These are phyloP conservation scores for Elymus sibiricus DNA, from an alignment of 176 grass and related monocot genomes.

Conservation along the genomic window DNA sequence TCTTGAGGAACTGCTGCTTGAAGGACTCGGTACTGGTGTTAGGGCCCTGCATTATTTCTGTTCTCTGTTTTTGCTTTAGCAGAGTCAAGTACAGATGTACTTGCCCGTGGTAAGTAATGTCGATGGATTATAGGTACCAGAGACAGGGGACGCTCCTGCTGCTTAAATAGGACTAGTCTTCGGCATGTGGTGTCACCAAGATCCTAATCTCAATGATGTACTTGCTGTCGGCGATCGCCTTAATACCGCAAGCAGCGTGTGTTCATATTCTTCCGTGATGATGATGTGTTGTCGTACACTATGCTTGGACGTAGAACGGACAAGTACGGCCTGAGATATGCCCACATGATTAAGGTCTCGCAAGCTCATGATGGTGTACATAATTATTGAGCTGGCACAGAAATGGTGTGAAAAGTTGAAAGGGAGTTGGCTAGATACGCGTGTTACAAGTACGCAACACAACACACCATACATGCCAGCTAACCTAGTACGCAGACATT, in stretches of 20 bases:
- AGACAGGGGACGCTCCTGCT: not conserved
- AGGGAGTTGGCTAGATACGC: not conserved
- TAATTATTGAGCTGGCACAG: not conserved
- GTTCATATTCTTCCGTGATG: not conserved
- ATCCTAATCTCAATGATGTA: too few species aligned
- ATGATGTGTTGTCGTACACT: not conserved
- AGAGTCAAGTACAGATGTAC: not conserved
- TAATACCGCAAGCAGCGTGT: too few species aligned
- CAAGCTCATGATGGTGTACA: not conserved
- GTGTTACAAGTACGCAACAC: too few species aligned
- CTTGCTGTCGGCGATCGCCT: too few species aligned
- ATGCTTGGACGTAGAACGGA: not conserved
- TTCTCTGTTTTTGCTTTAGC: not conserved
- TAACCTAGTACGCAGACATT: too few species aligned
- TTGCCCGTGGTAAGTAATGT: too few species aligned
- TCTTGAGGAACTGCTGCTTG: constrained; percentile 45
- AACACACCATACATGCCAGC: too few species aligned
- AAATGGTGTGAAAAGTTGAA: not conserved
- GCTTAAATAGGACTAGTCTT: not conserved
- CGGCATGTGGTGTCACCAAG: not conserved
- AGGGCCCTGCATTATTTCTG: constrained; percentile 29
- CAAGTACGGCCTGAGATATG: not conserved
- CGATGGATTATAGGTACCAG: too few species aligned
- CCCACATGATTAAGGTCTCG: too few species aligned
- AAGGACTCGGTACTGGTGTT: constrained; percentile 10